phyloP scores from a whole-genome alignment of 2,329 filamentous ascomycete genomes.

The Akanthomyces dipterigenus region DNA sequence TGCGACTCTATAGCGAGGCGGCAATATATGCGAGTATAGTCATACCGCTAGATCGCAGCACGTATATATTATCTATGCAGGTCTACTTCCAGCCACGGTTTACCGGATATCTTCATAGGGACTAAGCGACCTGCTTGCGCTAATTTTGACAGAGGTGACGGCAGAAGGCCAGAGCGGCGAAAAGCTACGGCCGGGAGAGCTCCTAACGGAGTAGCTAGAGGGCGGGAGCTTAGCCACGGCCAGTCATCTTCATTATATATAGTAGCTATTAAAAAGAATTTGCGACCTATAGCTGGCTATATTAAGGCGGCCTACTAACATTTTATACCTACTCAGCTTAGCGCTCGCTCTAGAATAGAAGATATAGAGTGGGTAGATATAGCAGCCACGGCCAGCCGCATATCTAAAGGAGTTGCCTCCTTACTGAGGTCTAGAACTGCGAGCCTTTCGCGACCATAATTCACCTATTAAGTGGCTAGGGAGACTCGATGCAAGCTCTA shows the following conservation, averaged over 20 bases:
- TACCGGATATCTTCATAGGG: neutral
- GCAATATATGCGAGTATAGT: neutral
- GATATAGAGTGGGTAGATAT: too few species aligned
- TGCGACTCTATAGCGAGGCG: neutral
- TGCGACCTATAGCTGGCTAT: too few species aligned
- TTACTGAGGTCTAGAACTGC: conserved; percentile 16
- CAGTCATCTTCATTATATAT: too few species aligned
- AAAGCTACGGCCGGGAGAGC: neutral
- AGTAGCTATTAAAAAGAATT: too few species aligned
- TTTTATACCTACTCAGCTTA: too few species aligned
- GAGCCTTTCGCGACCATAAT: conserved; percentile 14
- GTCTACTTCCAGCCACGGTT: neutral
- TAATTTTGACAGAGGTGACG: neutral
- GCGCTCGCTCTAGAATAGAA: too few species aligned
- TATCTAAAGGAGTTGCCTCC: conserved; percentile 13
- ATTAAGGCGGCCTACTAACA: too few species aligned
- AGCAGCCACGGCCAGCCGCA: too few species aligned
- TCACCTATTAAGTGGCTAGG: conserved; percentile 17
- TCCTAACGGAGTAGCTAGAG: too few species aligned
- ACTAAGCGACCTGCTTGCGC: neutral
- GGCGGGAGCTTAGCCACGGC: too few species aligned
- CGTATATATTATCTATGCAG: neutral
- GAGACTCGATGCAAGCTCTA: conserved; percentile 11
- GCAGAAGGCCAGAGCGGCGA: neutral
- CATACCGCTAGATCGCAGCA: neutral